Evolutionary conservation across 2,329 filamentous ascomycete species (phyloP).

Genomic region (Xylaria polymorpha): DNA sequence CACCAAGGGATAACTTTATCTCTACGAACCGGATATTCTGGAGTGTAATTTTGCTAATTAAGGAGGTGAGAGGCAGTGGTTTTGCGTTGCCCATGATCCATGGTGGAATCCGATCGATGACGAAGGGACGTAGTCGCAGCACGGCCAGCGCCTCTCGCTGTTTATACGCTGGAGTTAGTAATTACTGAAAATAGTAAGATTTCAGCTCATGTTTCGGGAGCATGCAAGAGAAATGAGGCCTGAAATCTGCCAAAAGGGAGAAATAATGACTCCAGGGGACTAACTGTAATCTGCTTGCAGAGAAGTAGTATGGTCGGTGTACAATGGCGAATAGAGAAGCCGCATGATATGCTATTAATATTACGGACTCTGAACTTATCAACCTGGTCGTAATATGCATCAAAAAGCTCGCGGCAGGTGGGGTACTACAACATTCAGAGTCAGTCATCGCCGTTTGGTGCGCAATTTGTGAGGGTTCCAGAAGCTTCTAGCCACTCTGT

Average conservation of each 20-base stretch:
- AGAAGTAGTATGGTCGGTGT: constrained; percentile 53
- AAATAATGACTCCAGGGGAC: too few species aligned
- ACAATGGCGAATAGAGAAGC: constrained; percentile 34
- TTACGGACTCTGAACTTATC: constrained; percentile 35
- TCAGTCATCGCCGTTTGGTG: too few species aligned
- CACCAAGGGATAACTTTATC: constrained; percentile 49
- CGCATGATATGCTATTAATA: constrained; percentile 18
- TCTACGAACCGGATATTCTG: constrained; percentile 50
- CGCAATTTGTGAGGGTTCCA: too few species aligned
- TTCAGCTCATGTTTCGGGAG: too few species aligned
- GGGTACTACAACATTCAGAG: constrained; percentile 42
- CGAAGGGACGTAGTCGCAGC: constrained; percentile 44
- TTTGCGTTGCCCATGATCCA: constrained; percentile 46
- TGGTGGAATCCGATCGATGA: constrained; percentile 53
- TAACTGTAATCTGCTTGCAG: constrained; percentile 51
- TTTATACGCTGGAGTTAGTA: too few species aligned
- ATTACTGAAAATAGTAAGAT: too few species aligned
- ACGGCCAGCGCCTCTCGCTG: constrained; percentile 49
- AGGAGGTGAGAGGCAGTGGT: constrained; percentile 46
- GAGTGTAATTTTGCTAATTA: constrained; percentile 50
- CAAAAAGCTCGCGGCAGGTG: constrained; percentile 46
- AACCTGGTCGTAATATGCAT: constrained; percentile 47
- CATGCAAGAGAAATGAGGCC: too few species aligned
- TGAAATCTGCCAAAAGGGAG: too few species aligned
- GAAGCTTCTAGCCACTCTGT: too few species aligned